Percentiles rank a stretch among this genome's conserved stretches.
Conservation (phyloP, 2,329 filamentous ascomycete species). For the Talaromyces sp. region DNA sequence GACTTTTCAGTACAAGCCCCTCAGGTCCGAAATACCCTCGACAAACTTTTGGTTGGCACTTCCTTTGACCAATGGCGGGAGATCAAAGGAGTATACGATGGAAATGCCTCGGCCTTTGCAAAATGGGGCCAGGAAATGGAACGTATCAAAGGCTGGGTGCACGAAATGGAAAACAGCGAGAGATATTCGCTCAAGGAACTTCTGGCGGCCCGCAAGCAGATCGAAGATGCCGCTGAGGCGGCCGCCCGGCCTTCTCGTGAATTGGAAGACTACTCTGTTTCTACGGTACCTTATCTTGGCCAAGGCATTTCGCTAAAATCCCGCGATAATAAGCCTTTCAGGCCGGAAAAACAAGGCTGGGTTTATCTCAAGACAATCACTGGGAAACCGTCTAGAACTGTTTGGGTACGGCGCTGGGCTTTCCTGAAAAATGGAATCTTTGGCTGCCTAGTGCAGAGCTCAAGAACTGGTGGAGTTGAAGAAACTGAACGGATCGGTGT, state of each 20-base stretch:
- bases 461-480: slow-evolving; percentile 75
- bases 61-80: slow-evolving; percentile 87
- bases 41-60: slow-evolving; percentile 78
- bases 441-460: slow-evolving; percentile 82
- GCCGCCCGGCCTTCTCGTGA: slow-evolving; percentile 78
- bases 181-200: slow-evolving; percentile 76
- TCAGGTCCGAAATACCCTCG: slow-evolving; percentile 75
- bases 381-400: slow-evolving; percentile 83
- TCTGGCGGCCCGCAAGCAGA: slow-evolving; percentile 68
- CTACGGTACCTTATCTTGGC: slow-evolving; percentile 82
- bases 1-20: slow-evolving; percentile 88
- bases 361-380: slow-evolving; percentile 74
- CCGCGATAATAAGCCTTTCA: slow-evolving; percentile 35
- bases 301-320: slow-evolving; percentile 61
- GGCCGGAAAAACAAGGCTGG: slow-evolving; percentile 87
- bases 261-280: slow-evolving; percentile 84
- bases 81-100: slow-evolving; percentile 66
- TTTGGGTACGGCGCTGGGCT: slow-evolving; percentile 89
- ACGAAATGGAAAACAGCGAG: slow-evolving; percentile 90
- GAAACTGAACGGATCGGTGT: slow-evolving; percentile 97
- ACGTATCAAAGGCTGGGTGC: slow-evolving; percentile 84
- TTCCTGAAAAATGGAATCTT: slow-evolving; percentile 95
- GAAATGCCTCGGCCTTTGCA: slow-evolving; percentile 55
- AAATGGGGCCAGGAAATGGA: slow-evolving; percentile 79
- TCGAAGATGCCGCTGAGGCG: slow-evolving; percentile 70